Percentiles rank a stretch among this genome's conserved stretches.
These are phyloP conservation scores for Capsicum baccatum DNA, from an alignment of 257 asterid species.

Conservation along the genomic window DNA sequence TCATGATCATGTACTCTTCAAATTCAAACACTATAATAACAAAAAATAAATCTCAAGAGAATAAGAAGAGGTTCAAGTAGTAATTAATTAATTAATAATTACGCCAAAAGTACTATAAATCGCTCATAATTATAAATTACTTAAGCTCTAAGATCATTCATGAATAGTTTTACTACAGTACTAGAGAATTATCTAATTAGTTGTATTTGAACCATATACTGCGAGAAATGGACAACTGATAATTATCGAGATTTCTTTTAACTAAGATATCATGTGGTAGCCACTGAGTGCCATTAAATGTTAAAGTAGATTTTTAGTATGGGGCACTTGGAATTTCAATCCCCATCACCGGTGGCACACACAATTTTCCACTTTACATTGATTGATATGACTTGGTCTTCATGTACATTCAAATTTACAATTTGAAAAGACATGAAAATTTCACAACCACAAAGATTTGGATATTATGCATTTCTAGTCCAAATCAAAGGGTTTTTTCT, in stretches of 20 bases:
- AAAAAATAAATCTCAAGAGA: background rate
- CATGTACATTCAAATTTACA: background rate
- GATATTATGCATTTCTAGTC: background rate
- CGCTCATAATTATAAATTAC: background rate
- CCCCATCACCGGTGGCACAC: background rate
- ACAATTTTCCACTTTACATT: slow-evolving; percentile 15
- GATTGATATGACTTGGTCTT: background rate
- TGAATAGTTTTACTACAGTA: background rate
- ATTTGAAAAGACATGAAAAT: background rate
- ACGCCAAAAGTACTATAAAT: background rate
- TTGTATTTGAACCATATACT: background rate
- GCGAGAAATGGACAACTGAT: background rate
- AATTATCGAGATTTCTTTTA: background rate
- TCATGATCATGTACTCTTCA: background rate
- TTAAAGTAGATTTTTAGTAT: background rate
- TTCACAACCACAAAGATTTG: slow-evolving; percentile 5
- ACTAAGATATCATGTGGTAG: background rate
- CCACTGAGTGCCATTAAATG: slow-evolving; percentile 2
- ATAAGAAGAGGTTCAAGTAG: background rate
- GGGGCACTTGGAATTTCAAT: slow-evolving; percentile 7
- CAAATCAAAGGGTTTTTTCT: background rate
- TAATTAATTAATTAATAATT: background rate
- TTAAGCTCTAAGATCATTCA: background rate
- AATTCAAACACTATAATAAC: background rate
- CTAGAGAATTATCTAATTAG: background rate